phyloP scores from a whole-genome alignment of 2,329 filamentous ascomycete species.

The Daldinia sp. region DNA sequence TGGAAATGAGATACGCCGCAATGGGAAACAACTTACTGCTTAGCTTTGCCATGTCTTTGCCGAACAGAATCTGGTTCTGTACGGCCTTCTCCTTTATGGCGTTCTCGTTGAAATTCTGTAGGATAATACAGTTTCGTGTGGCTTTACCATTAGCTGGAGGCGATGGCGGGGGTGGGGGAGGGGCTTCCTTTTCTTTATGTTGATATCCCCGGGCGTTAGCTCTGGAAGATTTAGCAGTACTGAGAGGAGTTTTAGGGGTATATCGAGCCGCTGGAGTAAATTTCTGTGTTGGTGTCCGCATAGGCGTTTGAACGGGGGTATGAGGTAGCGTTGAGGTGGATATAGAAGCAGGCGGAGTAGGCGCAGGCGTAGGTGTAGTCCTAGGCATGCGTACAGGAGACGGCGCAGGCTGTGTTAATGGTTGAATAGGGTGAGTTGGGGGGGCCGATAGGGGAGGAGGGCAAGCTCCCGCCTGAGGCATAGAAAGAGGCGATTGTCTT shows the following conservation, averaged over 20 bases:
- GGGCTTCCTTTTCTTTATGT: conserved; percentile 40
- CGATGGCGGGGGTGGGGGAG: conserved; percentile 45
- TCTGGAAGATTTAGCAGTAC: conserved; percentile 35
- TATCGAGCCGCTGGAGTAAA: conserved; percentile 21
- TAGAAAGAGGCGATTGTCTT: conserved; percentile 49
- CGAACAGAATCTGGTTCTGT: conserved; percentile 67
- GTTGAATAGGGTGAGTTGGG: conserved; percentile 13
- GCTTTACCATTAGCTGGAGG: conserved; percentile 58
- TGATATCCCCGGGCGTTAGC: conserved; percentile 40
- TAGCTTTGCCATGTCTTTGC: conserved; percentile 65
- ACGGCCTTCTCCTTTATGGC: conserved; percentile 64
- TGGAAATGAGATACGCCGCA: not conserved
- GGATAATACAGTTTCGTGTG: conserved; percentile 65
- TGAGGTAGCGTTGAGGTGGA: conserved; percentile 22
- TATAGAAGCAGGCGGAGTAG: conserved; percentile 21
- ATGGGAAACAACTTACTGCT: conserved; percentile 54
- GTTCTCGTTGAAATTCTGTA: conserved; percentile 67
- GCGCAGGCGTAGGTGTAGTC: conserved; percentile 18
- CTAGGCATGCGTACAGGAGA: conserved; percentile 15
- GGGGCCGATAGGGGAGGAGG: conserved; percentile 24
- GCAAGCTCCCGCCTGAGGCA: conserved; percentile 44
- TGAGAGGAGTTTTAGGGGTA: conserved; percentile 34
- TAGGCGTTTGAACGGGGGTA: conserved; percentile 28
- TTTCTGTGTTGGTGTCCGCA: conserved; percentile 19
- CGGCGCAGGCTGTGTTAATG: conserved; percentile 9